phyloP scores from a whole-genome alignment of 108 stramenopile genomes.

The Conticribra weissflogii region DNA sequence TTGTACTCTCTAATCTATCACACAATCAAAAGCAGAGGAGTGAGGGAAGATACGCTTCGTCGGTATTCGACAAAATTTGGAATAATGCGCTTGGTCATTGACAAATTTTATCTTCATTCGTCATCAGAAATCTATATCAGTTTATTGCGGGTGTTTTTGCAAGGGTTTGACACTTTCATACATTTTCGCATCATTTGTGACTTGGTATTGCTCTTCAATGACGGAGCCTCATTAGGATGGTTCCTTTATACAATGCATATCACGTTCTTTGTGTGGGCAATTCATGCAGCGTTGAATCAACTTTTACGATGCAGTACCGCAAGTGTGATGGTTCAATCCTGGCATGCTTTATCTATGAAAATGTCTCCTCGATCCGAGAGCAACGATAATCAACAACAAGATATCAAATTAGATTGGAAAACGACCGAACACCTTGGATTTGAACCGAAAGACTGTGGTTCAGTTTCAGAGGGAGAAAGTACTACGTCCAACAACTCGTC shows the following conservation, averaged over 20 bases:
- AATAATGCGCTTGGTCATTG: conserved; percentile 59
- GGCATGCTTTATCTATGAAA: conserved; percentile 34
- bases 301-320: conserved; percentile 59
- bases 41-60: conserved; percentile 44
- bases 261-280: conserved; percentile 50
- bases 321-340: conserved; percentile 46
- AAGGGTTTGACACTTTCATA: conserved; percentile 52
- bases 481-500: not conserved
- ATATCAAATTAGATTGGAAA: not conserved
- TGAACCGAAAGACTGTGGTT: not conserved
- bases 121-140: conserved; percentile 23
- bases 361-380: not conserved
- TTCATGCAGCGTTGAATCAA: conserved; percentile 63
- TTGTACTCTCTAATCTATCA: conserved; percentile 56
- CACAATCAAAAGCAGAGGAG: conserved; percentile 56
- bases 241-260: conserved; percentile 23
- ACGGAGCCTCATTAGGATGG: not conserved
- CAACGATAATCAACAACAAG: not conserved
- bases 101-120: conserved; percentile 51
- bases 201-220: conserved; percentile 13
- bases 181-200: conserved; percentile 52
- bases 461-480: not conserved
- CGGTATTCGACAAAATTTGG: conserved; percentile 46
- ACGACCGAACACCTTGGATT: not conserved
- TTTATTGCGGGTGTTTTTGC: conserved; percentile 41